Percentiles rank a stretch among this genome's conserved stretches.
Evolutionary conservation across 108 stramenopile species (phyloP).

Genomic region (Poteriospumella lacustris): DNA sequence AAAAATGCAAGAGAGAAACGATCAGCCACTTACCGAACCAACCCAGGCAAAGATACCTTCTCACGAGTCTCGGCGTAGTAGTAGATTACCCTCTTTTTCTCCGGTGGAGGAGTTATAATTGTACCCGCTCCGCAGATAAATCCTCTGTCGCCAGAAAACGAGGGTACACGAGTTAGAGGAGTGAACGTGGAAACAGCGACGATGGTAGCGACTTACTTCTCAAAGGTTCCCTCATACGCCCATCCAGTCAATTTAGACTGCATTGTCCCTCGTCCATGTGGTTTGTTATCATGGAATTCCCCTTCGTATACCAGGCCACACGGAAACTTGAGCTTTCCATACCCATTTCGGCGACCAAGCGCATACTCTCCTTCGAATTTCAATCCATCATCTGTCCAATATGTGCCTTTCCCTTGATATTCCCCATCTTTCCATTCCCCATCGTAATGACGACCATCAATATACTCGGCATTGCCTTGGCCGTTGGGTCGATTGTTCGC

Average conservation of each 20-base stretch:
- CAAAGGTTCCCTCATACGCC: slow-evolving; percentile 11
- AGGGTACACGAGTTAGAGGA: neutral
- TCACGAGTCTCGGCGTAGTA: neutral
- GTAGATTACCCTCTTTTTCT: neutral
- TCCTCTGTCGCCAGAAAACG: neutral
- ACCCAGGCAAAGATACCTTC: neutral
- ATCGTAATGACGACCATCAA: slow-evolving; percentile 21
- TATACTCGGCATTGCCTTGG: slow-evolving; percentile 32
- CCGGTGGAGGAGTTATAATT: neutral
- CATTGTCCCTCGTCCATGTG: neutral
- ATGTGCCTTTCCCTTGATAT: slow-evolving; percentile 12
- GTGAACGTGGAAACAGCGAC: neutral
- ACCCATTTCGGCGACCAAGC: neutral
- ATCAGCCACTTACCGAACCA: neutral
- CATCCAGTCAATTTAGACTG: neutral
- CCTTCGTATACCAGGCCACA: slow-evolving; percentile 31
- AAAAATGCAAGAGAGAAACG: neutral
- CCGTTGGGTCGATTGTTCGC: slow-evolving; percentile 21
- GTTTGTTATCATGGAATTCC: neutral
- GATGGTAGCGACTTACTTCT: neutral
- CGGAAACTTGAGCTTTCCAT: neutral
- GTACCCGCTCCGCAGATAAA: neutral
- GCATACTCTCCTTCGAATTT: neutral
- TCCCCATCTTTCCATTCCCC: slow-evolving; percentile 33
- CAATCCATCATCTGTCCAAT: neutral